Evolutionary conservation across 441 rosid species (phyloP).

Genomic region (Erodium moschatum): DNA sequence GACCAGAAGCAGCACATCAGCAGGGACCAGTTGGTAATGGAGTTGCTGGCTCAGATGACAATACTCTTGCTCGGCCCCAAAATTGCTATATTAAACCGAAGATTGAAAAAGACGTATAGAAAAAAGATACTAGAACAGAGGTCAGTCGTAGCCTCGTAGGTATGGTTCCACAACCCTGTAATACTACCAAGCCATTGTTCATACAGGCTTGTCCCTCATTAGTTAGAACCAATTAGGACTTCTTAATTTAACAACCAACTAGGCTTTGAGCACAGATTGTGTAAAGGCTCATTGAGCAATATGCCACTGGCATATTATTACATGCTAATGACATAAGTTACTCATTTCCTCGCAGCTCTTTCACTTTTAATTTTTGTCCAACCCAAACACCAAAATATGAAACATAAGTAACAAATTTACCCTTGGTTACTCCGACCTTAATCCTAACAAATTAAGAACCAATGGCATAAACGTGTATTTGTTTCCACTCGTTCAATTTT

Average conservation of each 20-base stretch:
- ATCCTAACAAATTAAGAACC: no score
- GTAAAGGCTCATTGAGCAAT: neutral
- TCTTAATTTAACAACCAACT: neutral
- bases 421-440: no score
- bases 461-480: no score
- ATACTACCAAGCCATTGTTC: slow-evolving; percentile 7
- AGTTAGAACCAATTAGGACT: slow-evolving; percentile 3
- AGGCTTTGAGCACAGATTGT: neutral
- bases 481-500: no score
- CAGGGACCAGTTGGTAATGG: slow-evolving; percentile 39
- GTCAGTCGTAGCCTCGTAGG: neutral
- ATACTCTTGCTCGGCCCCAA: slow-evolving; percentile 33
- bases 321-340: no score
- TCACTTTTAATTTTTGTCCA: no score
- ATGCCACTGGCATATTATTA: slow-evolving; percentile 2
- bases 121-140: slow-evolving; percentile 23
- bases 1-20: slow-evolving; percentile 38
- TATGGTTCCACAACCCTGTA: slow-evolving; percentile 8
- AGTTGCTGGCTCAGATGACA: slow-evolving; percentile 24
- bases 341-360: no score
- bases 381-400: no score
- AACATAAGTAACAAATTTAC: no score
- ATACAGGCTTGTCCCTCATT: slow-evolving; percentile 18
- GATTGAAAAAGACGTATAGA: slow-evolving; percentile 24
- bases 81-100: slow-evolving; percentile 40